Base-by-base conservation (phyloP, 768 basidiomycete genomes). In the Pisolithus microcarpus region DNA sequence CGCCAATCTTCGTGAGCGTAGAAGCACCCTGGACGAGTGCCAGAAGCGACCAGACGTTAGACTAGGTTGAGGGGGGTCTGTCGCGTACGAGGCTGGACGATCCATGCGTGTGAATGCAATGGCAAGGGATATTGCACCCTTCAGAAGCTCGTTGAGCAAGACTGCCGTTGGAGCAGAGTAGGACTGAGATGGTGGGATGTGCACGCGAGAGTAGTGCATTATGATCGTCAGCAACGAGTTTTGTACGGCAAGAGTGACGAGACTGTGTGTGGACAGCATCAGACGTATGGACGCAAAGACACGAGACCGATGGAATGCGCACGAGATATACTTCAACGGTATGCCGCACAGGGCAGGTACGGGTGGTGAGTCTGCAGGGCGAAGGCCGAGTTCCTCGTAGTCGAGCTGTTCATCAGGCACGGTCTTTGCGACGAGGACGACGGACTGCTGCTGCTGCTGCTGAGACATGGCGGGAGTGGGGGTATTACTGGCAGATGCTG, bases 121-220 rank as follows among this genome's bases (percentile, higher is more conserved):
- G 48, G 78, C 62, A 51, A 94, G 72, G 6, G 94, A 96, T 59
- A 98, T 92, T 42, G 77, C 70, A 48, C 91, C 90, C 68, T 98
- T 98, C 57, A 97, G 75, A 43, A 97, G 78, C 70, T 98, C 95
- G 71, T 89, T 94, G 70, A 96, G 78, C 34, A 98, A 78, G 28
- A 98, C 94, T 45, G 94, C 94, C 6, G 89, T 82, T 11, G 91
- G 91, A n/a, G 95, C 88, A 34, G 89, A 94, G 68, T 97, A 98
- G 2, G 84, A 76, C 49, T 78, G 75, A 49, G 84, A 81, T 0
- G 87, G 80, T 2, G 88, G 75, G 16, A 82, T 80, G 9, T 87
- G 85, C 48, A 90, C 84, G 56, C 93, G 83, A 37, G 95, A 96
- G 69, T 95, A 90, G 73, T 96, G 93, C 89, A 98, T 94, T 65